These are phyloP conservation scores for Boletales sp. DNA, from an alignment of 768 basidiomycete genomes.

Conservation along the genomic window DNA sequence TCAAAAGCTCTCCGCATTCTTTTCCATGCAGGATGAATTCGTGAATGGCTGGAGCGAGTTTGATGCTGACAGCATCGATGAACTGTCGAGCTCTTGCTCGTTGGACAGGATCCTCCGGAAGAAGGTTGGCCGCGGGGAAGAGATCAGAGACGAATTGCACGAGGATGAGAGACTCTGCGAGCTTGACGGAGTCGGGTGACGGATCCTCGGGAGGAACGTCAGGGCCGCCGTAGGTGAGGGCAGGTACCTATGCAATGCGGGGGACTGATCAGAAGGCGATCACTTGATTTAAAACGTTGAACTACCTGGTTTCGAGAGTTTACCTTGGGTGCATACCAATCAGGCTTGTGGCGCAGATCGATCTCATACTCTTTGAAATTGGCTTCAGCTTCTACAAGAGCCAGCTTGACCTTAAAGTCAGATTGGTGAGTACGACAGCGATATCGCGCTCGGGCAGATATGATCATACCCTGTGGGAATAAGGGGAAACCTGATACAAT, in stretches of 20 bases:
- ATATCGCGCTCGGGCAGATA: not conserved
- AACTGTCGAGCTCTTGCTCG: conserved; percentile 63
- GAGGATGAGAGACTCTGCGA: conserved; percentile 63
- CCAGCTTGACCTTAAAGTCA: conserved; percentile 48
- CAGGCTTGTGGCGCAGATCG: conserved; percentile 62
- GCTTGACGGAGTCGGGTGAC: conserved; percentile 55
- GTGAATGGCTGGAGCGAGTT: conserved; percentile 38
- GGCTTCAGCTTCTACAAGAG: conserved; percentile 53
- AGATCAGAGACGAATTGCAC: conserved; percentile 66
- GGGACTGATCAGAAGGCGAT: not conserved
- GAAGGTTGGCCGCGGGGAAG: conserved; percentile 42
- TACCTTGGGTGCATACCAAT: conserved; percentile 63
- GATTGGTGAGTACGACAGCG: not conserved
- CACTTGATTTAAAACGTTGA: not conserved
- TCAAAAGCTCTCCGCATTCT: conserved; percentile 38
- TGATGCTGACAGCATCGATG: conserved; percentile 50
- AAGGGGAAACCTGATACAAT: conserved; percentile 50
- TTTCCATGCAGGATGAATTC: conserved; percentile 39
- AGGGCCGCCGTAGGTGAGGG: conserved; percentile 61
- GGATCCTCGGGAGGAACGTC: conserved; percentile 51
- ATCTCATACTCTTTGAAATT: conserved; percentile 52
- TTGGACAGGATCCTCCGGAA: conserved; percentile 52
- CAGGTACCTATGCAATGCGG: conserved; percentile 9
- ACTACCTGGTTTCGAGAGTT: conserved; percentile 66
- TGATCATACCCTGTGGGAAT: conserved; percentile 48